A percentile compares a stretch with the other conserved stretches of the same genome.
phyloP scores from a whole-genome alignment of 306 rosid species.

The Acacia melanoxylon region DNA sequence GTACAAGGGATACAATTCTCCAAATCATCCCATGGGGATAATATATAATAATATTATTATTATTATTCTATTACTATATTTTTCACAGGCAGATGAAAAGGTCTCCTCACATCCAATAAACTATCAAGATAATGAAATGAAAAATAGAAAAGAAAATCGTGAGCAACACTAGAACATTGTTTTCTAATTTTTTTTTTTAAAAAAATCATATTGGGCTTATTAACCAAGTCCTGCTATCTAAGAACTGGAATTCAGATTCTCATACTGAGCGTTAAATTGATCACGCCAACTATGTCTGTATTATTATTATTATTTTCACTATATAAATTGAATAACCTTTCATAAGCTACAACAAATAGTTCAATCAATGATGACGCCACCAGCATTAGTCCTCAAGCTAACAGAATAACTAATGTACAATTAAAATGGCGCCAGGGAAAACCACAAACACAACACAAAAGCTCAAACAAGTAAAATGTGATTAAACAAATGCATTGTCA shows the following conservation, averaged over 20 bases:
- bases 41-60: neutral
- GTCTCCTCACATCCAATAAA: neutral
- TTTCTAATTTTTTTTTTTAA: neutral
- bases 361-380: neutral
- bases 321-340: neutral
- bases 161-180: neutral
- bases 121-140: neutral
- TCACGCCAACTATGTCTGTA: neutral
- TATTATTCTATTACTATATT: neutral
- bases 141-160: neutral
- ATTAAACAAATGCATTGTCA: neutral
- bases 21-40: neutral
- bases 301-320: neutral
- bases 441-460: neutral
- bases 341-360: constrained; percentile 8
- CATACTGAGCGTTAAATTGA: neutral
- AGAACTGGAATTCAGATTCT: neutral
- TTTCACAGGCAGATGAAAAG: neutral
- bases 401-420: neutral
- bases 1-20: constrained; percentile 20
- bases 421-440: neutral
- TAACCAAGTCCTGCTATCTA: neutral
- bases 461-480: neutral
- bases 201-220: neutral
- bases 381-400: neutral